Percentiles rank a stretch among this genome's conserved stretches.
These are phyloP conservation scores for Russula lepida DNA, from an alignment of 768 basidiomycete species.

Conservation along the genomic window DNA sequence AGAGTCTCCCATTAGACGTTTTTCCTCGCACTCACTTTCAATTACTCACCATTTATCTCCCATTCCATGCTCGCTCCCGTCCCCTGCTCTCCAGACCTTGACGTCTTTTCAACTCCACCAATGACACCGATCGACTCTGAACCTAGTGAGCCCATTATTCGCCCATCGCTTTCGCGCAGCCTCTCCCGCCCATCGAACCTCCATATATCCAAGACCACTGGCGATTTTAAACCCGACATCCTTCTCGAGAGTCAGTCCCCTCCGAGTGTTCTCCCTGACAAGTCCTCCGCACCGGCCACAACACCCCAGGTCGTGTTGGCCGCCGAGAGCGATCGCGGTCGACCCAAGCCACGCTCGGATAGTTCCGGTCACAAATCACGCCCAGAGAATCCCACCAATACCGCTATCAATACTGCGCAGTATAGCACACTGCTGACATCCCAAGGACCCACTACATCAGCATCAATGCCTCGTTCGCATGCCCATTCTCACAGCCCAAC, in stretches of 20 bases:
- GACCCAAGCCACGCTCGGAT: not conserved
- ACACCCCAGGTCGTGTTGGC: not conserved
- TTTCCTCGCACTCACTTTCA: not conserved
- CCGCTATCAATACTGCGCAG: not conserved
- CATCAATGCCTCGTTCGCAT: constrained; percentile 16
- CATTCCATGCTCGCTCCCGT: constrained; percentile 3
- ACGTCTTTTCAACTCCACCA: constrained; percentile 40
- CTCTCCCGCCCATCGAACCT: constrained; percentile 30
- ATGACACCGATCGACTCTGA: constrained; percentile 29
- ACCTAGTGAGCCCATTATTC: constrained; percentile 23
- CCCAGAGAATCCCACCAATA: not conserved
- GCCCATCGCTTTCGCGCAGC: constrained; percentile 34
- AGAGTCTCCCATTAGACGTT: not conserved
- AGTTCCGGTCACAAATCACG: not conserved
- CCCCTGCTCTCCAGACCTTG: constrained; percentile 27
- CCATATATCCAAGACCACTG: constrained; percentile 26
- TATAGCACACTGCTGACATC: not conserved
- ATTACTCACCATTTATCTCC: not conserved
- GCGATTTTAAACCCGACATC: constrained; percentile 31
- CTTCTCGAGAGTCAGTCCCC: constrained; percentile 32
- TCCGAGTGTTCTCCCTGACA: constrained; percentile 12
- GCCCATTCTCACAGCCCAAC: constrained; percentile 29
- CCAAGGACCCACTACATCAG: not conserved
- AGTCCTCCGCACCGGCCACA: not conserved
- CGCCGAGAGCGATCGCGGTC: not conserved